Percentiles rank a stretch among this genome's conserved stretches.
These are phyloP conservation scores for Mallotus repandus DNA, from an alignment of 441 rosid species.

Conservation along the genomic window DNA sequence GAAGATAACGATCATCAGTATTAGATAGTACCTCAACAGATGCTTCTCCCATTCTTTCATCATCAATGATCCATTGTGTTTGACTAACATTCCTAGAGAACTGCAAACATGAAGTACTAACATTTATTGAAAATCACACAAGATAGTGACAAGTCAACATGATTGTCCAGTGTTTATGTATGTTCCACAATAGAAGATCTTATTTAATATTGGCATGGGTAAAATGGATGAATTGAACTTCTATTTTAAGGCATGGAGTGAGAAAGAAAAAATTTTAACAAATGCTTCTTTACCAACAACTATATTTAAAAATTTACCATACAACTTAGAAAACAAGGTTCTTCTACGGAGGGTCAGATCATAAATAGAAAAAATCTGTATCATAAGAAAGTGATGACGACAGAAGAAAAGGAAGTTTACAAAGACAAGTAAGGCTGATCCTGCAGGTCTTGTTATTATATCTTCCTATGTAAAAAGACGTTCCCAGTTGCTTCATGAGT, in stretches of 20 bases:
- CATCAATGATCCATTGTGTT: slow-evolving; percentile 93
- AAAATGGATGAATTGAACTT: neutral
- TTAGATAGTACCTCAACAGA: slow-evolving; percentile 72
- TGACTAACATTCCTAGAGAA: slow-evolving; percentile 97
- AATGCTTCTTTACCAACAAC: neutral
- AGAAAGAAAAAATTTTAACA: neutral
- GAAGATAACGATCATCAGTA: slow-evolving; percentile 9
- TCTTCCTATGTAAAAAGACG: neutral
- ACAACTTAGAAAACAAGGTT: neutral
- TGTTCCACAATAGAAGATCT: neutral
- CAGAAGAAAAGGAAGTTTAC: neutral
- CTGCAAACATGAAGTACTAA: slow-evolving; percentile 37
- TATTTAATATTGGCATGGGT: neutral
- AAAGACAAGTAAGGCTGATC: neutral
- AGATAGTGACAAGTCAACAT: neutral
- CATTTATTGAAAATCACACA: slow-evolving; percentile 10
- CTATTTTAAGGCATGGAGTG: neutral
- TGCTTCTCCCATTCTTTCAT: slow-evolving; percentile 96
- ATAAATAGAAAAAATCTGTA: neutral
- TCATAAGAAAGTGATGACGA: neutral
- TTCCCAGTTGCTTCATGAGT: neutral
- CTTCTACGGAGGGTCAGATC: neutral
- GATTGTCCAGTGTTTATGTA: neutral
- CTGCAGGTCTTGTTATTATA: neutral
- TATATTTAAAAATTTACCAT: neutral